Evolutionary conservation across 352 stramenopile genomes (phyloP), one percentile per base, ranked within the genome.

Genomic region (Phytopythium litorale): DNA sequence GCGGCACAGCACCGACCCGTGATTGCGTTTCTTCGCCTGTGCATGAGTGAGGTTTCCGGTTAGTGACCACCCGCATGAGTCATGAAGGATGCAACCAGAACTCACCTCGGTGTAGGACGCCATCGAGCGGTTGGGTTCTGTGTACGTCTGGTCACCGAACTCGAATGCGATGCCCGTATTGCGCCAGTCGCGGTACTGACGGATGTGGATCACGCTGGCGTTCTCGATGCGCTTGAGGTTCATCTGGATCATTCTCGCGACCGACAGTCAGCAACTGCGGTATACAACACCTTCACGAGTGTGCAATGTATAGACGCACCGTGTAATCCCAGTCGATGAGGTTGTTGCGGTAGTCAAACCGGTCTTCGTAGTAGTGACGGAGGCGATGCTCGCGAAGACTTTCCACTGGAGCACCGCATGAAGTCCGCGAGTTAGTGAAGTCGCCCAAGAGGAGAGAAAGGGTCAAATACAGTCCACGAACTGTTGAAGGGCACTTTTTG

Each of bases 281-380:
- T 9, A 40, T 40, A 12, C 16, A 23, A 16, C 16, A 12, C 1
- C 3, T 15, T n/a, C 5, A n/a, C 38, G 38, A 18, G 38, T 18
- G 42, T 25, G 7, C 15, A 15, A 28, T 16, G 48, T 30, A 19
- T 51, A 60, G 19, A 58, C 71, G 42, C 55, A 89, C 85, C 32
- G 84, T 93, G 79, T 98, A 98, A 70, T 98, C 96, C 95, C 94
- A 98, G 66, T 98, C 96, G 52, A 97, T 86, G 63, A 98, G 71
- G 58, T 96, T 97, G 51, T 92, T 80, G 25, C 92, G 84, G 71
- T 94, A 88, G 71, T 98, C 96, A 75, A 97, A 98, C 45, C 94
- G 87, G 50, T 86, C 78, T 63, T 96, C 92, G 69, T 97, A 98
- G 63, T 92, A 97, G 63, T 93, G 74, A 12, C 93, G 89, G 35